phyloP scores from a whole-genome alignment of 2,329 filamentous ascomycete genomes.

The Trichoderma atroviride region DNA sequence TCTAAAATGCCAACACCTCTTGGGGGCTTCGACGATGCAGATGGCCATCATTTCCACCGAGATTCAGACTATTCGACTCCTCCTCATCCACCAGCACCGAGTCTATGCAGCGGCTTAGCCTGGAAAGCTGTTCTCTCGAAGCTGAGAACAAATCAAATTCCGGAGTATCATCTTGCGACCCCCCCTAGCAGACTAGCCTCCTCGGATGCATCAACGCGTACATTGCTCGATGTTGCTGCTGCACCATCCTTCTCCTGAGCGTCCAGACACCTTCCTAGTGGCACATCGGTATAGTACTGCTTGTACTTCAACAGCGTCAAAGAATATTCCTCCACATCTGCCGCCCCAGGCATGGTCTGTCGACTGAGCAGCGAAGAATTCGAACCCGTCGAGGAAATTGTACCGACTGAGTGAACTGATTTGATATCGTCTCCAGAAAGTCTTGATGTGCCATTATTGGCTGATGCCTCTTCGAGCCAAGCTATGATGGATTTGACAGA shows the following conservation, averaged over 20 bases:
- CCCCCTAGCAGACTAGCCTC: not conserved
- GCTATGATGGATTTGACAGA: constrained; percentile 39
- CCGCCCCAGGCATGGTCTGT: constrained; percentile 9
- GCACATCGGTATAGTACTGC: constrained; percentile 37
- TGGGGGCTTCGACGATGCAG: constrained; percentile 29
- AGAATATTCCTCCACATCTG: constrained; percentile 38
- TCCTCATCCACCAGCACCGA: not conserved
- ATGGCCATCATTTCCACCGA: not conserved
- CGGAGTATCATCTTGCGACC: not conserved
- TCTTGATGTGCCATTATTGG: not conserved
- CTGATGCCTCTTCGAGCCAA: constrained; percentile 36
- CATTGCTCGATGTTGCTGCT: not conserved
- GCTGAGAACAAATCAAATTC: not conserved
- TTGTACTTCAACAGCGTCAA: constrained; percentile 41
- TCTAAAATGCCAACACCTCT: constrained; percentile 40
- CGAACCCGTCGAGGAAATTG: constrained; percentile 13
- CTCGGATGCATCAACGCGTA: not conserved
- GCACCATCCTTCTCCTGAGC: not conserved
- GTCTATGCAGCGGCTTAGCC: too few relatives aligned
- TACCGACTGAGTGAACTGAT: constrained; percentile 11
- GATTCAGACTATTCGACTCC: not conserved
- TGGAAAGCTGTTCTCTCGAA: not conserved
- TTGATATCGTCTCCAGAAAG: constrained; percentile 10
- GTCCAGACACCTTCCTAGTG: constrained; percentile 39
- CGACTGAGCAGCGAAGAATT: constrained; percentile 20